Evolutionary conservation across 352 stramenopile genomes (phyloP), one percentile per base, ranked within the genome.

Genomic region (Pythium aristosporum): DNA sequence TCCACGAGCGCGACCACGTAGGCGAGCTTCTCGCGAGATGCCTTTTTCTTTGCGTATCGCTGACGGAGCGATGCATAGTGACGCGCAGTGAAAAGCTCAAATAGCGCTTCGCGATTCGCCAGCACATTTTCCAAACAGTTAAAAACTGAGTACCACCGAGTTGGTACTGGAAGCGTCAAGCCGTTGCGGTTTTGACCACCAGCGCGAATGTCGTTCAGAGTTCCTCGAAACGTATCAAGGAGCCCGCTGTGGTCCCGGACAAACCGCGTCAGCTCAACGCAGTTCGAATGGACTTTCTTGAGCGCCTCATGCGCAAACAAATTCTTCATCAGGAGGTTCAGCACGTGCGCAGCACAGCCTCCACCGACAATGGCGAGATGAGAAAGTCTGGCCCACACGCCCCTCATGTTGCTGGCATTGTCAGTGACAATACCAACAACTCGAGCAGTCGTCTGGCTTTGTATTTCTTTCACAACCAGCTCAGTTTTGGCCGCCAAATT

Each of bases 271-370:
- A 48, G 30, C 12, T 21, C 10, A 1, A 56, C 46, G 8, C 20
- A 25, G 8, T 57, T 57, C 0, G 34, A 39, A 7, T 44, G 46
- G 10, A 55, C 57, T 39, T 39, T 57, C 25, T 52, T 54, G 4
- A 59, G 18, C 16, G 36, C 21, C 21, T 43, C 23, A 20, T 52
- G 12, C 5, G 18, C n/a, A 23, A 53, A 66, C 0, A 59, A 5
- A 39, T 66, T 23, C 25, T 59, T 52, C 59, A 66, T 58, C 39
- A 59, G 25, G 25, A 66, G n/a, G 43, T 67, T 61, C 6, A 61
- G 11, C 8, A 49, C 42, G 39, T 67, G 60, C 8, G 60, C 60
- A 32, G 60, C 50, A 25, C 60, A 59, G 1, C 59, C 59, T 8
- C 49, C 49, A 23, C 48, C 48, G n/a, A 65, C 28, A 23, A 65